Percentiles rank a stretch among this genome's conserved stretches.
phyloP scores from a whole-genome alignment of 1,139 yeast genomes.

The Kodamaea fungicola region DNA sequence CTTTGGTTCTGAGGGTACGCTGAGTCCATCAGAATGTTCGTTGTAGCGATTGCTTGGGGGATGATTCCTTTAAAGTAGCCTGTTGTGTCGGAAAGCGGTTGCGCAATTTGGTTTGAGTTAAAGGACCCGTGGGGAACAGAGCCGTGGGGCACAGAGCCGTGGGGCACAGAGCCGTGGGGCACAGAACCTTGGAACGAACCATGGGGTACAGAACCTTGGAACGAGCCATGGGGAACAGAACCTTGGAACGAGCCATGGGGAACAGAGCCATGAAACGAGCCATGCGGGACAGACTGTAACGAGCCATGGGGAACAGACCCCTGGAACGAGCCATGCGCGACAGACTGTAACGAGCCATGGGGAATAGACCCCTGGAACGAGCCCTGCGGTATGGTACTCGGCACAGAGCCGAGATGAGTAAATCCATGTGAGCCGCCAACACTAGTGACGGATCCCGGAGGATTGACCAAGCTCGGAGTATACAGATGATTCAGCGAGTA shows the following conservation, averaged over 20 bases:
- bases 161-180: conserved; percentile 1
- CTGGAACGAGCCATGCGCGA: conserved; percentile 6
- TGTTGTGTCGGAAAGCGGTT: neutral
- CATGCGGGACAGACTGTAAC: too few species aligned
- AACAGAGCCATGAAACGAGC: conserved; percentile 2
- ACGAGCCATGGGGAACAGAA: conserved; percentile 3
- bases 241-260: conserved; percentile 3
- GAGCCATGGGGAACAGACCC: neutral
- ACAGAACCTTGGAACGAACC: conserved; percentile 1
- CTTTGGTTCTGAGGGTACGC: conserved; percentile 33
- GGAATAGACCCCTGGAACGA: neutral
- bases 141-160: neutral
- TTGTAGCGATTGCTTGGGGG: conserved; percentile 38
- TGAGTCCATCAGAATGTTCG: conserved; percentile 40
- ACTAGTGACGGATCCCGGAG: conserved; percentile 5
- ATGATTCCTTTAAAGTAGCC: conserved; percentile 10
- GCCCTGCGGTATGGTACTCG: conserved; percentile 15
- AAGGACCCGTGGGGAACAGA: neutral
- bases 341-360: conserved; percentile 2
- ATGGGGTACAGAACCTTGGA: conserved; percentile 1
- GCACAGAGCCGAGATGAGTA: conserved; percentile 5
- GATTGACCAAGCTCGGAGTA: conserved; percentile 25
- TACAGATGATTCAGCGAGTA: conserved; percentile 43
- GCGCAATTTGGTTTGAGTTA: neutral
- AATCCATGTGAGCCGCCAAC: conserved; percentile 4